Evolutionary conservation across 2,329 filamentous ascomycete species (phyloP).

Genomic region (Scytalidium lignicola): DNA sequence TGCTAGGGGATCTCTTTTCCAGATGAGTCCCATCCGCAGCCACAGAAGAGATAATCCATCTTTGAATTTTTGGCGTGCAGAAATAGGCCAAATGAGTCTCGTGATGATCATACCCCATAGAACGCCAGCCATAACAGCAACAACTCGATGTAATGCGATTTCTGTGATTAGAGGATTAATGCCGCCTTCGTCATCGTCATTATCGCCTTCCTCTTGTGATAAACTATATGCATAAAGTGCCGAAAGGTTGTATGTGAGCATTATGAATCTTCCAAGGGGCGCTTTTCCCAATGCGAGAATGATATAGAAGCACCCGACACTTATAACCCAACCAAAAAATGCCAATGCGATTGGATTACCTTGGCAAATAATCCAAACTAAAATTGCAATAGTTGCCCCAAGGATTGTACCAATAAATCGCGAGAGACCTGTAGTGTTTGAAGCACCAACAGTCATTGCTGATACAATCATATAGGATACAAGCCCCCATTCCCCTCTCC

Average conservation of each 20-base stretch:
- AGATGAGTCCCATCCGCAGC: slow-evolving; percentile 91
- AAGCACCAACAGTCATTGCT: slow-evolving; percentile 93
- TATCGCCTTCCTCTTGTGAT: slow-evolving; percentile 70
- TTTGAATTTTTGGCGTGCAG: slow-evolving; percentile 80
- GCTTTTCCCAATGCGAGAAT: slow-evolving; percentile 80
- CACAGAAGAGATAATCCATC: slow-evolving; percentile 87
- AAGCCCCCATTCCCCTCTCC: slow-evolving; percentile 95
- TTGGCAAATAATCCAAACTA: slow-evolving; percentile 71
- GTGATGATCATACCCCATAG: slow-evolving; percentile 91
- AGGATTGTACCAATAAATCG: slow-evolving; percentile 83
- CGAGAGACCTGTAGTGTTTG: slow-evolving; percentile 85
- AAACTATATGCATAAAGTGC: slow-evolving; percentile 92
- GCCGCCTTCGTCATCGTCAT: slow-evolving; percentile 85
- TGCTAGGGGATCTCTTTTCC: slow-evolving; percentile 87
- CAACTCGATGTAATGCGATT: slow-evolving; percentile 81
- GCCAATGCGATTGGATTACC: slow-evolving; percentile 73
- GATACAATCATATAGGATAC: slow-evolving; percentile 98
- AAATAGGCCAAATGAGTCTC: slow-evolving; percentile 88
- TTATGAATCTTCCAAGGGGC: slow-evolving; percentile 86
- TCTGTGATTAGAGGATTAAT: slow-evolving; percentile 77
- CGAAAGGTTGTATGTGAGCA: slow-evolving; percentile 93
- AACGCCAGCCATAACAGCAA: slow-evolving; percentile 80
- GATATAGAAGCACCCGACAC: slow-evolving; percentile 81
- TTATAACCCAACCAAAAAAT: slow-evolving; percentile 75
- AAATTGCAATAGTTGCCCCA: slow-evolving; percentile 69